These are phyloP conservation scores for Piromyces finnis DNA, from an alignment of 192 early-diverging fungal species.

Conservation along the genomic window DNA sequence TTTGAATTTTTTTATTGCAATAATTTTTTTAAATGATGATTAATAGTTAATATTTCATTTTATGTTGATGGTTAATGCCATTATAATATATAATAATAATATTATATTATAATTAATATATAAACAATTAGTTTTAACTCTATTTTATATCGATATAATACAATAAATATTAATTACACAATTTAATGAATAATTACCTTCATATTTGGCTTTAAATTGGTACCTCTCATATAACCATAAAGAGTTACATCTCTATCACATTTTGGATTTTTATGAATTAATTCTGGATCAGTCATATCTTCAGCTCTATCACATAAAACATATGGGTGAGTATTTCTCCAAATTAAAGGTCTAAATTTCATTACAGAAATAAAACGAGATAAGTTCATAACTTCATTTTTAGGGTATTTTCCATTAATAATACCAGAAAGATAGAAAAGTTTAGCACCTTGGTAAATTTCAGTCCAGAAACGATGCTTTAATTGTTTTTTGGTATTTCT, in stretches of 20 bases:
- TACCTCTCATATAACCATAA: constrained; percentile 91
- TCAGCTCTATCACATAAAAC: constrained; percentile 91
- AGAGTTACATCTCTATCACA: constrained; percentile 82
- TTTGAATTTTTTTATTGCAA: too few species aligned
- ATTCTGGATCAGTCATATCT: constrained; percentile 85
- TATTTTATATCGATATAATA: too few species aligned
- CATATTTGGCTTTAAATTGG: constrained; percentile 69
- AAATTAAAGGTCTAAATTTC: constrained; percentile 90
- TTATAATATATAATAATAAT: too few species aligned
- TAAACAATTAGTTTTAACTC: too few species aligned
- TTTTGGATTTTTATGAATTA: constrained; percentile 59
- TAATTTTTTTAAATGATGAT: too few species aligned
- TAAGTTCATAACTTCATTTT: constrained; percentile 84
- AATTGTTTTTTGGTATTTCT: constrained; percentile 77
- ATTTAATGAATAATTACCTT: constrained; percentile 18
- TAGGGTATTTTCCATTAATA: constrained; percentile 83
- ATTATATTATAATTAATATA: too few species aligned
- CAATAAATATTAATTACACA: too few species aligned
- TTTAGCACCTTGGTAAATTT: constrained; percentile 98
- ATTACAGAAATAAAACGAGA: constrained; percentile 96
- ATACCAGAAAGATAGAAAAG: constrained; percentile 94
- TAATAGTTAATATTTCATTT: too few species aligned
- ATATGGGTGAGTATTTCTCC: constrained; percentile 97
- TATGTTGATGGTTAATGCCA: too few species aligned
- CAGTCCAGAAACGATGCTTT: constrained; percentile 99